phyloP scores from a whole-genome alignment of 768 basidiomycete genomes.

The Psilocybe subaeruginosa region DNA sequence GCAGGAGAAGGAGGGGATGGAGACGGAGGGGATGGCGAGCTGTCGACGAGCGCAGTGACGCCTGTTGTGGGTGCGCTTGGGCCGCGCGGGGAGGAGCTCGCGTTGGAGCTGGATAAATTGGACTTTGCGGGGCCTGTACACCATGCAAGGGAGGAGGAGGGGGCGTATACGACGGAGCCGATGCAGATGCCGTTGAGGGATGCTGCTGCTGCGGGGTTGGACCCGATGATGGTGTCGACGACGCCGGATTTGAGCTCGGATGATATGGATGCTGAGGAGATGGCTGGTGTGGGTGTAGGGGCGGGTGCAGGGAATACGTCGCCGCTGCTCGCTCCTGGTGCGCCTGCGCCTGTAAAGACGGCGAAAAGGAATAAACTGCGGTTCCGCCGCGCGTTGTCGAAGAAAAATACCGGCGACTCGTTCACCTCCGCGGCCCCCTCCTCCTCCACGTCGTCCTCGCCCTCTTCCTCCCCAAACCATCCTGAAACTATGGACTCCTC shows the following conservation, averaged over 20 bases:
- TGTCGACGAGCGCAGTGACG: too few species aligned
- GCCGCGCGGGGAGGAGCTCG: slow-evolving; percentile 5
- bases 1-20: too few species aligned
- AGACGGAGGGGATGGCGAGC: too few species aligned
- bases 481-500: too few species aligned
- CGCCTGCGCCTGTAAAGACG: slow-evolving; percentile 9
- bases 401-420: slow-evolving; percentile 22
- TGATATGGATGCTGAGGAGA: slow-evolving; percentile 18
- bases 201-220: slow-evolving; percentile 19
- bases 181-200: slow-evolving; percentile 47
- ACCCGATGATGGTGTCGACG: not conserved
- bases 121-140: slow-evolving; percentile 64
- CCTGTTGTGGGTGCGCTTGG: too few species aligned
- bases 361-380: slow-evolving; percentile 21
- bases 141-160: slow-evolving; percentile 22
- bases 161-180: slow-evolving; percentile 44
- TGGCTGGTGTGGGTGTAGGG: not conserved
- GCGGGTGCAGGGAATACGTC: not conserved
- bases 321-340: slow-evolving; percentile 1
- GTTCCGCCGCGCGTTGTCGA: slow-evolving; percentile 13
- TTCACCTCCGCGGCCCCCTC: not conserved
- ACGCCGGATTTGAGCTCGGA: slow-evolving; percentile 23
- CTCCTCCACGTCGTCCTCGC: not conserved
- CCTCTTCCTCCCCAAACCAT: not conserved
- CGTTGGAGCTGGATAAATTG: slow-evolving; percentile 22